These are phyloP conservation scores for Claviceps pazoutovae DNA, from an alignment of 2,329 filamentous ascomycete species.

Conservation along the genomic window DNA sequence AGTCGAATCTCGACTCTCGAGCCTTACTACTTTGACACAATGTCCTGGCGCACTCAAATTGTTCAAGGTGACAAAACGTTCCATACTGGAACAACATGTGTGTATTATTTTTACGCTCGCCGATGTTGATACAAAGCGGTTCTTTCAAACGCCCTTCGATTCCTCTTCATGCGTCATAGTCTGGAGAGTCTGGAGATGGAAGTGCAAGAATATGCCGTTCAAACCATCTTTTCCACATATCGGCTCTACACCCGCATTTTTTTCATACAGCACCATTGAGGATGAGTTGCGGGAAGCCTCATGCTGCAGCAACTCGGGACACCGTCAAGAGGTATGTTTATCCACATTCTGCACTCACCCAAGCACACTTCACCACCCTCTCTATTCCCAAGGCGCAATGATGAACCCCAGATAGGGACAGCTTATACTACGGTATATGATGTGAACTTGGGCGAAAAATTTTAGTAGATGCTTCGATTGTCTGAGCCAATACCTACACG, in stretches of 20 bases:
- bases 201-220: conserved; percentile 22
- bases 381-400: conserved; percentile 36
- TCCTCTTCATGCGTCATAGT: conserved; percentile 1
- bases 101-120: too few species aligned
- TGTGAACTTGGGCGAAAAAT: conserved; percentile 82
- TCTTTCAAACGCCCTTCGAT: too few species aligned
- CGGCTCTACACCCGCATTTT: conserved; percentile 77
- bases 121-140: too few species aligned
- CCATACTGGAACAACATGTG: too few species aligned
- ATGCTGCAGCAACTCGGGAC: conserved; percentile 46
- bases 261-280: conserved; percentile 67
- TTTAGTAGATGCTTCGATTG: conserved; percentile 99
- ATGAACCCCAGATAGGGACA: conserved; percentile 99
- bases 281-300: conserved; percentile 65
- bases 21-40: too few species aligned
- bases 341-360: neutral
- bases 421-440: conserved; percentile 89
- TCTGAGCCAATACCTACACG: conserved; percentile 42
- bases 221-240: conserved; percentile 55
- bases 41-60: too few species aligned
- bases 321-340: conserved; percentile 50
- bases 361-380: neutral
- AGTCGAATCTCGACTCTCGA: too few species aligned
- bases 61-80: too few species aligned
- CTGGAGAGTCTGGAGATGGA: conserved; percentile 17